phyloP scores from a whole-genome alignment of 202 grass and related monocot species.

The Hordeum pubiflorum region DNA sequence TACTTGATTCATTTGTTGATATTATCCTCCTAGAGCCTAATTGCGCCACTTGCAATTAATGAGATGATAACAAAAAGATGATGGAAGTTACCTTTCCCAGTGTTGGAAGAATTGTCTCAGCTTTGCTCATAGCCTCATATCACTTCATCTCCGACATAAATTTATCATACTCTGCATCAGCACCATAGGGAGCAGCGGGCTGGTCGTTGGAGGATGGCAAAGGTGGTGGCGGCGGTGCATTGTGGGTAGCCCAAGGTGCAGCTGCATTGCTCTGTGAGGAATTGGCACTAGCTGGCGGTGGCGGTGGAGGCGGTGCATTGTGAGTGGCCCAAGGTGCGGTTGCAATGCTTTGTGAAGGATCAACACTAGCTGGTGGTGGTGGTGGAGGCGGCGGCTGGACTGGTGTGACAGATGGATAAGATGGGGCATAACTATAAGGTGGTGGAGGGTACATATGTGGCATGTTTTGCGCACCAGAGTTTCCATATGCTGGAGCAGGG shows the following conservation, averaged over 20 bases:
- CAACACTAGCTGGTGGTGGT: conserved; percentile 39
- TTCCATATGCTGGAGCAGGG: conserved; percentile 44
- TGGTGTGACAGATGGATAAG: conserved; percentile 49
- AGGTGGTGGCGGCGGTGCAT: conserved; percentile 33
- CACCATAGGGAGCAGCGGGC: conserved; percentile 32
- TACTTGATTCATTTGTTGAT: background rate
- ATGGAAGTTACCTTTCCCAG: conserved; percentile 45
- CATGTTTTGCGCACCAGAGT: conserved; percentile 37
- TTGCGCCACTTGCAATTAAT: background rate
- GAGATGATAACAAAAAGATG: background rate
- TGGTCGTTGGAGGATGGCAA: conserved; percentile 28
- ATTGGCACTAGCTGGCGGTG: conserved; percentile 47
- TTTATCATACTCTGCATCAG: conserved; percentile 80
- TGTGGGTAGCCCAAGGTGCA: conserved; percentile 67
- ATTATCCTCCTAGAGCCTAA: conserved; percentile 4
- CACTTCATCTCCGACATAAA: conserved; percentile 97
- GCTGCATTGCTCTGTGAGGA: conserved; percentile 56
- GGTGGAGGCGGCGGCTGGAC: conserved; percentile 48
- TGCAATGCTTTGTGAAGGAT: conserved; percentile 65
- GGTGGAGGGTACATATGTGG: conserved; percentile 41
- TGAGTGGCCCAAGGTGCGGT: conserved; percentile 76
- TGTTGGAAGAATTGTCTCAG: conserved; percentile 21
- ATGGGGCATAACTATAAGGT: conserved; percentile 64
- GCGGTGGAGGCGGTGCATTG: conserved; percentile 31
- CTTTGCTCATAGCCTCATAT: conserved; percentile 35